A percentile compares a stretch with the other conserved stretches of the same genome.
phyloP scores from a whole-genome alignment of 192 early-diverging fungal species.

The Oehlia diaphana region DNA sequence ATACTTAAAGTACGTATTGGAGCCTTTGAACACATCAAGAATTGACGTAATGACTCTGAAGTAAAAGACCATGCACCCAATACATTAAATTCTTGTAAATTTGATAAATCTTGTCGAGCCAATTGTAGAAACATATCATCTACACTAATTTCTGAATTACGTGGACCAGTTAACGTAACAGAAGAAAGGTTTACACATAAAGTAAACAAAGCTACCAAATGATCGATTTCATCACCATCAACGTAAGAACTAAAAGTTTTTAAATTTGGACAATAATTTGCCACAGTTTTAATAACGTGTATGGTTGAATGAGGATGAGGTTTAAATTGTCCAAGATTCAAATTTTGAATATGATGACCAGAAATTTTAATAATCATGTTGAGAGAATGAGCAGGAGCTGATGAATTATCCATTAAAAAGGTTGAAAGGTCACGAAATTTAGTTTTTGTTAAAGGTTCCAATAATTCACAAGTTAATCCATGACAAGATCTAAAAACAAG shows the following conservation, averaged over 20 bases:
- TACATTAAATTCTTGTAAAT: not conserved
- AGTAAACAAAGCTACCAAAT: not conserved
- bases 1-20: not conserved
- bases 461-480: constrained; percentile 9
- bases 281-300: not conserved
- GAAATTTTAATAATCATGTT: not conserved
- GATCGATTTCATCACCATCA: not conserved
- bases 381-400: not conserved
- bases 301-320: not conserved
- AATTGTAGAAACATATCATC: not conserved
- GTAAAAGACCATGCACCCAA: not conserved
- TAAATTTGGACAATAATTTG: constrained; percentile 17
- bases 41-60: not conserved
- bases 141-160: not conserved
- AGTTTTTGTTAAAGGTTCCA: not conserved
- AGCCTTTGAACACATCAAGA: not conserved
- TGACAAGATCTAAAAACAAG: not conserved
- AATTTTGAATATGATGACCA: not conserved
- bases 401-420: not conserved
- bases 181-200: not conserved
- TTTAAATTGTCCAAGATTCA: constrained; percentile 18
- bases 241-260: not conserved
- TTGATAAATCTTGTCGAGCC: not conserved
- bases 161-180: not conserved
- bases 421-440: not conserved